Conservation (phyloP, 148 eudicot genomes). For the Vaccinium macrocarpon region DNA sequence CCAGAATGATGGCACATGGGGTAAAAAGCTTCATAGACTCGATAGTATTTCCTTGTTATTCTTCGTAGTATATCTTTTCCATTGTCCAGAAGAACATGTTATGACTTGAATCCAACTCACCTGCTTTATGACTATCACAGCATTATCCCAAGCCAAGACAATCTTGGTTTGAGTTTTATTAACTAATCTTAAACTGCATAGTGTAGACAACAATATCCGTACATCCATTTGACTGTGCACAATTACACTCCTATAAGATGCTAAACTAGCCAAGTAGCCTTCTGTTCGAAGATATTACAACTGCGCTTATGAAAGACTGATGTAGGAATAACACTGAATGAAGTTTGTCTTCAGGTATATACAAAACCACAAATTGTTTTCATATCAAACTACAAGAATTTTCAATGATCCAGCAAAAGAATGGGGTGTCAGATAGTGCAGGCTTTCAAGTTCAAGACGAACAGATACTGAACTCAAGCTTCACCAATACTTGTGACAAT, state of each 20-base stretch:
- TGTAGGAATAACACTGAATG: not conserved
- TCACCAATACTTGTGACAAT: not conserved
- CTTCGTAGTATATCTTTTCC: not conserved
- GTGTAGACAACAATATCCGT: not conserved
- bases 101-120: conserved; percentile 3
- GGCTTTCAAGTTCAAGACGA: not conserved
- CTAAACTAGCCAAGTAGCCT: not conserved
- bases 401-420: not conserved
- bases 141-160: not conserved
- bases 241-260: not conserved
- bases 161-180: conserved; percentile 1
- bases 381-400: not conserved
- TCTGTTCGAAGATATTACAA: not conserved
- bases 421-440: not conserved
- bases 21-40: not conserved
- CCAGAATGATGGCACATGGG: not conserved
- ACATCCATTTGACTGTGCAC: not conserved
- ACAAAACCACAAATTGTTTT: not conserved
- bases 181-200: not conserved
- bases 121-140: not conserved
- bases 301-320: not conserved
- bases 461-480: not conserved
- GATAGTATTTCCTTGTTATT: not conserved
- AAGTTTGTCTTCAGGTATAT: not conserved
- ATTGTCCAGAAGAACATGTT: not conserved